Evolutionary conservation across 768 basidiomycete species (phyloP).

Genomic region (Leccinum imitatum): DNA sequence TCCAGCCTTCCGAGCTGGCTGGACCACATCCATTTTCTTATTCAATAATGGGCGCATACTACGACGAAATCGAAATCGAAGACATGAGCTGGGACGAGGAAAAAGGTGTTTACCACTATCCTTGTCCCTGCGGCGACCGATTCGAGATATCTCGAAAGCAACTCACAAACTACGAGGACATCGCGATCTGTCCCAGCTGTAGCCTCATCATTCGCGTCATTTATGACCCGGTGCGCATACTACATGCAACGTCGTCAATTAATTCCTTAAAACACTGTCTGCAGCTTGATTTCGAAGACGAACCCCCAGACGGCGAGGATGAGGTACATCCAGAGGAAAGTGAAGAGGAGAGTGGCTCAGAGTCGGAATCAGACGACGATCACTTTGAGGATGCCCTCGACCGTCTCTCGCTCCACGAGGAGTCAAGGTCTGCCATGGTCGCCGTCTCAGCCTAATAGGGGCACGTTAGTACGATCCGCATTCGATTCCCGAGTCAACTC

Average conservation of each 20-base stretch:
- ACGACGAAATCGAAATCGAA: conserved; percentile 97
- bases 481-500: neutral
- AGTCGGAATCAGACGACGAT: conserved; percentile 42
- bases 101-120: conserved; percentile 88
- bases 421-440: conserved; percentile 12
- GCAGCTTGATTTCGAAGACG: conserved; percentile 84
- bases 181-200: conserved; percentile 95
- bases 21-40: neutral
- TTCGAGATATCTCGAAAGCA: conserved; percentile 92
- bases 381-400: conserved; percentile 64
- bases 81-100: conserved; percentile 90
- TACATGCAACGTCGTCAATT: neutral
- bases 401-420: conserved; percentile 42
- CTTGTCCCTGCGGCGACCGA: conserved; percentile 96
- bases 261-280: neutral
- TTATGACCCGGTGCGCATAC: conserved; percentile 82
- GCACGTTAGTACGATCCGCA: neutral
- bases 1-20: no score
- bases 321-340: conserved; percentile 31
- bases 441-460: conserved; percentile 16
- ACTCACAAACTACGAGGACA: conserved; percentile 86
- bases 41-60: conserved; percentile 72
- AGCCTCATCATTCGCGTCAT: conserved; percentile 90
- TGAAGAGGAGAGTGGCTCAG: conserved; percentile 34
- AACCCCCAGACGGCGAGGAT: conserved; percentile 48